Percentiles rank a stretch among this genome's conserved stretches.
These are phyloP conservation scores for Pseudomicrostroma phylloplanum DNA, from an alignment of 1,284 basidiomycete genomes.

Conservation along the genomic window DNA sequence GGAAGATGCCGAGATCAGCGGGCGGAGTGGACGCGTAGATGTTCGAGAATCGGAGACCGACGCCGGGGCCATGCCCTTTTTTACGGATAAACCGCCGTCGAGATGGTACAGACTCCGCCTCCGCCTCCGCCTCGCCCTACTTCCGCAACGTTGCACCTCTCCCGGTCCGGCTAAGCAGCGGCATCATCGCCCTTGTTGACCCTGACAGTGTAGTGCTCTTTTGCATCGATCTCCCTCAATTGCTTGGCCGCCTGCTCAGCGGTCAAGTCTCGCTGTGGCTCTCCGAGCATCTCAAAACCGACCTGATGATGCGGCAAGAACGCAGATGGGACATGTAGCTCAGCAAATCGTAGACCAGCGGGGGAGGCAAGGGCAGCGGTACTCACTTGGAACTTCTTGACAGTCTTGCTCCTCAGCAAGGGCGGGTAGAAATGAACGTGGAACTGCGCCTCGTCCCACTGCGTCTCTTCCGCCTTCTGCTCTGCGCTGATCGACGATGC, in stretches of 20 bases:
- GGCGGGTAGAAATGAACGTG: constrained; percentile 88
- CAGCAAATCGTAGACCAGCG: not conserved
- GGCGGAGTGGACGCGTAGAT: too few relatives aligned
- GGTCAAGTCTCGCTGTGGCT: constrained; percentile 83
- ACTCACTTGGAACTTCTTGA: constrained; percentile 73
- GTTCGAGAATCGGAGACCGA: too few relatives aligned
- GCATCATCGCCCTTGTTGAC: not conserved
- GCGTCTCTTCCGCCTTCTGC: constrained; percentile 44
- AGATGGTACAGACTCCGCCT: too few relatives aligned
- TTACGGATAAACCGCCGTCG: too few relatives aligned
- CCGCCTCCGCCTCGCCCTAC: too few relatives aligned
- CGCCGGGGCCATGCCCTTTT: too few relatives aligned
- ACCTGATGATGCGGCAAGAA: constrained; percentile 43
- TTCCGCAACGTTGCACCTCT: too few relatives aligned
- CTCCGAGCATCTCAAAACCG: constrained; percentile 81
- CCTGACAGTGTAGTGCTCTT: not conserved
- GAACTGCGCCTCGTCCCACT: constrained; percentile 61
- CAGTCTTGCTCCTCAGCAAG: constrained; percentile 70
- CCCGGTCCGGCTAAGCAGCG: too few relatives aligned
- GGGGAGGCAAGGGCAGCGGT: constrained; percentile 59
- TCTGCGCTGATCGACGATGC: constrained; percentile 48
- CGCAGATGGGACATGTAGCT: not conserved
- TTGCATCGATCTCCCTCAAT: constrained; percentile 54
- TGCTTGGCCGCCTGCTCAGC: constrained; percentile 76
- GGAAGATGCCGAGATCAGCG: too few relatives aligned